Base-by-base conservation (phyloP, 768 basidiomycete genomes). In the Albatrellus ellisii region DNA sequence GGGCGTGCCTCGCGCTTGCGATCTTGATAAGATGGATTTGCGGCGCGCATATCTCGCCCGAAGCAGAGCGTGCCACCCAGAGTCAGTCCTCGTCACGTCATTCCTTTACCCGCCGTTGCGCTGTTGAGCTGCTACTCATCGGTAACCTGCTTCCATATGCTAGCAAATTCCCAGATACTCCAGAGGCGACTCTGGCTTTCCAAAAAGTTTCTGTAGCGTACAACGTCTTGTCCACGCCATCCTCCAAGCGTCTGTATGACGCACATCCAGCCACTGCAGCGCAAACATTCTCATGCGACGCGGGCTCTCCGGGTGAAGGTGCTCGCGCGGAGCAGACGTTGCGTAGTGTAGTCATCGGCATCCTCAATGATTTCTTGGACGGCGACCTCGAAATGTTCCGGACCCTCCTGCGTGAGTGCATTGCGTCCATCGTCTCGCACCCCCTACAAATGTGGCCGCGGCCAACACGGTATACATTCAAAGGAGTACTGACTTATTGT, bases 311-410 rank as follows among this genome's bases (percentile, higher is more conserved):
- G 56, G 76, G 6, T 64, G 65, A 27, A 65, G 77, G 17, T 60
- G 65, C 25, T 64, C 66, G 26, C 65, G 80, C 82, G 1, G 83
- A 91, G 45, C 82, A 90, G 52, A 90, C 88, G 1, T 73, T 91
- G 42, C 67, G 76, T 37, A 70, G 74, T 41, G 85, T 88, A 14
- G 62, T 90, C 26, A 56, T 84, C 25, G 73, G 76, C 21, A 77
- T 87, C 9, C 74, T 89, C 55, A 77, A 74, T 46, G 88, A 91
- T 53, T 84, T 88, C 49, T 59, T 90, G 34, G 82, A 88, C 42
- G 88, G 87, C 5, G 87, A 90, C 59, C 63, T 90, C n/a, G 84
- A 89, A 56, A 75, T 87, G 56, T 78, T 89, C 54, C 72, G 82
- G 42, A 74, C 75, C 1, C 59, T 88, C 17, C 69, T 90, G 20